phyloP scores from a whole-genome alignment of 768 basidiomycete species.

The Hysterangium stoloniferum region DNA sequence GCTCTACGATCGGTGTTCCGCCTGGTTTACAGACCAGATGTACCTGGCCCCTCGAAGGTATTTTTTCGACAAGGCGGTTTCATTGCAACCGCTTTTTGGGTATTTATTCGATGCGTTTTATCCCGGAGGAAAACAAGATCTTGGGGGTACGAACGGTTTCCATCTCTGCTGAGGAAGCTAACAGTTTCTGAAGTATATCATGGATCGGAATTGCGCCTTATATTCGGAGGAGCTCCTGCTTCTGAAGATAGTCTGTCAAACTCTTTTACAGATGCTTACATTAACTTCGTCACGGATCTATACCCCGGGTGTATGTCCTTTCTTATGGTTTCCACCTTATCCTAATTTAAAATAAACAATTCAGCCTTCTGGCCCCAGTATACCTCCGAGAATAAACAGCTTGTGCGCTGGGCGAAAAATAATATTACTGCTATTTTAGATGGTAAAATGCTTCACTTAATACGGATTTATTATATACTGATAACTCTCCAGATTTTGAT shows the following conservation, averaged over 20 bases:
- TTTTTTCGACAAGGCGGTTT: conserved; percentile 41
- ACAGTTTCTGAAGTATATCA: conserved; percentile 33
- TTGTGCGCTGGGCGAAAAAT: conserved; percentile 42
- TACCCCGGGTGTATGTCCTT: conserved; percentile 42
- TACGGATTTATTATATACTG: neutral
- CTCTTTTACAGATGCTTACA: conserved; percentile 43
- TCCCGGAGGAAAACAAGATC: conserved; percentile 38
- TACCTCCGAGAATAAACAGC: conserved; percentile 21
- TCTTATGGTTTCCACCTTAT: neutral
- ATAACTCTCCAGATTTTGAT: conserved; percentile 31
- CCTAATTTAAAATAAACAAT: too few relatives aligned
- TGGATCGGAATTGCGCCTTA: conserved; percentile 38
- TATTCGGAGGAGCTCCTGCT: conserved; percentile 43
- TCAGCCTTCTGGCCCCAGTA: conserved; percentile 43
- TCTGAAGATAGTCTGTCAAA: conserved; percentile 39
- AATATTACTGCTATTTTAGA: conserved; percentile 50
- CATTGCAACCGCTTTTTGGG: conserved; percentile 40
- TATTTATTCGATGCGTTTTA: conserved; percentile 55
- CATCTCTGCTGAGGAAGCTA: neutral
- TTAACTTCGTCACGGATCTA: conserved; percentile 49
- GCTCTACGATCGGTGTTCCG: conserved; percentile 45
- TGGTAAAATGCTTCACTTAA: conserved; percentile 24
- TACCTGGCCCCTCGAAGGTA: conserved; percentile 43
- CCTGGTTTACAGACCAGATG: conserved; percentile 55
- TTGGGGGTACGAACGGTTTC: conserved; percentile 35